phyloP scores from a whole-genome alignment of 257 asterid genomes.

The Ligustrum vulgare region DNA sequence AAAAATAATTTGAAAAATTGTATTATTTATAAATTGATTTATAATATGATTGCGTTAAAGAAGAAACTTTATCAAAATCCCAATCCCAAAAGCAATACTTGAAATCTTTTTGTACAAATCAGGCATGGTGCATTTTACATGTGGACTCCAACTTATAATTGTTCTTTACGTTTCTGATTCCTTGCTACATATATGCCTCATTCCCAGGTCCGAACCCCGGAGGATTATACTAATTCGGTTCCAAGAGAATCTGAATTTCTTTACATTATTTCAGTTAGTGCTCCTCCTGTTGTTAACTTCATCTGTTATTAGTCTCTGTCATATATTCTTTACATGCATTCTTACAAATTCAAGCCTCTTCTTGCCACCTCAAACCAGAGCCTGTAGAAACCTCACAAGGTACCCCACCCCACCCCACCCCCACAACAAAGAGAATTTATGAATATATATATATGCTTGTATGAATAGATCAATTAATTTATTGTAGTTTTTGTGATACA shows the following conservation, averaged over 20 bases:
- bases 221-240: not conserved
- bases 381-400: not conserved
- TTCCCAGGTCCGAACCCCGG: not conserved
- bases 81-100: no score
- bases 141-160: slow-evolving; percentile 25
- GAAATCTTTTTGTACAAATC: not conserved
- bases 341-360: not conserved
- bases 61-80: no score
- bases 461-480: not conserved
- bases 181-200: slow-evolving; percentile 10
- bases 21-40: no score
- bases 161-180: not conserved
- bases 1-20: no score
- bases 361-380: not conserved
- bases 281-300: not conserved
- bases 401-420: not conserved
- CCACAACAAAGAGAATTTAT: not conserved
- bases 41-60: no score
- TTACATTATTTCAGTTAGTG: not conserved
- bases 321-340: not conserved
- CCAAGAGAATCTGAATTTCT: not conserved
- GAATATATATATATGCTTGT: no score
- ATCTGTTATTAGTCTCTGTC: not conserved
- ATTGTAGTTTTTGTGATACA: not conserved
- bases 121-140: slow-evolving; percentile 29